Evolutionary conservation across 805 yeast species (phyloP).

Genomic region (Candida bentonensis): DNA sequence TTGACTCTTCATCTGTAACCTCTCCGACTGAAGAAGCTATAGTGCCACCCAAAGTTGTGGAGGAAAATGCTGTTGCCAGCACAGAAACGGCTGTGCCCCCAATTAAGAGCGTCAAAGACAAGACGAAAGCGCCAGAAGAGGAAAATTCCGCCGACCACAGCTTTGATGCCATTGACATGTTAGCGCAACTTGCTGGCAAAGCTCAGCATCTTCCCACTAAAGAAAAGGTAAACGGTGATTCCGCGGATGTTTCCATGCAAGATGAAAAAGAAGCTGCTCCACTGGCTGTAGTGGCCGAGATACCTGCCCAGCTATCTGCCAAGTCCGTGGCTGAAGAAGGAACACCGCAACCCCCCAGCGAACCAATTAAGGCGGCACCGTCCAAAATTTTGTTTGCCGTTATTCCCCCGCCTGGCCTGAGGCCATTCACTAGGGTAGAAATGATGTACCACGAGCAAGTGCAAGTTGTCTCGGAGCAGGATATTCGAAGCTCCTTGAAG

Average conservation of each 20-base stretch:
- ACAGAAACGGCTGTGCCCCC: too few relatives aligned
- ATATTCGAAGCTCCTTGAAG: background rate
- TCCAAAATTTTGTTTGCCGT: too few relatives aligned
- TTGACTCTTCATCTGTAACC: too few relatives aligned
- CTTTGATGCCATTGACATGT: conserved; percentile 1
- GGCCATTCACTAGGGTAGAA: background rate
- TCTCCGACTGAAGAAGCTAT: too few relatives aligned
- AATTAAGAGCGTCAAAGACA: too few relatives aligned
- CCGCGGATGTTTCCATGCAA: background rate
- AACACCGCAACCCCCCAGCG: too few relatives aligned
- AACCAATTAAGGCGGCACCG: too few relatives aligned
- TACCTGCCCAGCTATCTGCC: background rate
- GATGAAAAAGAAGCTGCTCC: background rate
- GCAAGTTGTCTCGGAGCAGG: background rate
- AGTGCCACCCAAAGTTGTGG: too few relatives aligned
- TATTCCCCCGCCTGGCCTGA: background rate
- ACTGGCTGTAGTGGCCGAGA: background rate
- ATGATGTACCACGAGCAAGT: conserved; percentile 2
- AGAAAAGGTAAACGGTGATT: background rate
- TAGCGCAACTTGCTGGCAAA: background rate
- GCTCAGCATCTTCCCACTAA: background rate
- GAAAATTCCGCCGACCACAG: background rate
- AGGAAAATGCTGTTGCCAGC: too few relatives aligned
- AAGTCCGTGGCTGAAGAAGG: background rate
- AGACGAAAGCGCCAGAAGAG: too few relatives aligned